Conservation (phyloP, 2,329 filamentous ascomycete species). For the Trichoderma pleuroti region DNA sequence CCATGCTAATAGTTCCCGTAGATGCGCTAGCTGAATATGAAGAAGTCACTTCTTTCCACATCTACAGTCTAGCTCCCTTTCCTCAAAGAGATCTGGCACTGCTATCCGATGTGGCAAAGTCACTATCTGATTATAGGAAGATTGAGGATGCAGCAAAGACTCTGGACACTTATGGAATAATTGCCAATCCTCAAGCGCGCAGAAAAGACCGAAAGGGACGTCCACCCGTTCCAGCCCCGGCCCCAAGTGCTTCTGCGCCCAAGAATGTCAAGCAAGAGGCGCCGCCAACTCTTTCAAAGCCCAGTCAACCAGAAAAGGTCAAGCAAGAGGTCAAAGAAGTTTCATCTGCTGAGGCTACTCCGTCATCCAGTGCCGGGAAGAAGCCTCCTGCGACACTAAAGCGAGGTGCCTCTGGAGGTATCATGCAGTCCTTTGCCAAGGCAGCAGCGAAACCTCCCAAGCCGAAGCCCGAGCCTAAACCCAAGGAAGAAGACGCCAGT, state of each 20-base stretch:
- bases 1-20: constrained; percentile 32
- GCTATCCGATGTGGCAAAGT: constrained; percentile 65
- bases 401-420: constrained; percentile 55
- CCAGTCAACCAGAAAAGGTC: constrained; percentile 23
- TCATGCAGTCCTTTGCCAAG: constrained; percentile 80
- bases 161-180: constrained; percentile 66
- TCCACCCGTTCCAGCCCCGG: constrained; percentile 22
- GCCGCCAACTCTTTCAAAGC: neutral
- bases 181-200: constrained; percentile 67
- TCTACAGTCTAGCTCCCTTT: constrained; percentile 78
- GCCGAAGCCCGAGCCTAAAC: constrained; percentile 42
- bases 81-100: constrained; percentile 66
- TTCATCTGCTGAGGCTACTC: constrained; percentile 26
- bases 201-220: constrained; percentile 44
- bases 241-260: constrained; percentile 26
- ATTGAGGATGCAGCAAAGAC: constrained; percentile 57
- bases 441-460: constrained; percentile 35
- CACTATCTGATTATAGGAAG: constrained; percentile 54
- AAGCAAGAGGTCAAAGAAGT: constrained; percentile 32
- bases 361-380: constrained; percentile 29
- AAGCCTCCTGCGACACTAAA: constrained; percentile 45
- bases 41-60: constrained; percentile 72
- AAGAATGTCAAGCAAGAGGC: constrained; percentile 22
- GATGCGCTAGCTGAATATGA: constrained; percentile 66
- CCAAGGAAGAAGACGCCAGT: constrained; percentile 31